Percentiles rank a stretch among this genome's conserved stretches.
These are phyloP conservation scores for Grosmannia clavigera DNA, from an alignment of 2,329 filamentous ascomycete genomes.

Conservation along the genomic window DNA sequence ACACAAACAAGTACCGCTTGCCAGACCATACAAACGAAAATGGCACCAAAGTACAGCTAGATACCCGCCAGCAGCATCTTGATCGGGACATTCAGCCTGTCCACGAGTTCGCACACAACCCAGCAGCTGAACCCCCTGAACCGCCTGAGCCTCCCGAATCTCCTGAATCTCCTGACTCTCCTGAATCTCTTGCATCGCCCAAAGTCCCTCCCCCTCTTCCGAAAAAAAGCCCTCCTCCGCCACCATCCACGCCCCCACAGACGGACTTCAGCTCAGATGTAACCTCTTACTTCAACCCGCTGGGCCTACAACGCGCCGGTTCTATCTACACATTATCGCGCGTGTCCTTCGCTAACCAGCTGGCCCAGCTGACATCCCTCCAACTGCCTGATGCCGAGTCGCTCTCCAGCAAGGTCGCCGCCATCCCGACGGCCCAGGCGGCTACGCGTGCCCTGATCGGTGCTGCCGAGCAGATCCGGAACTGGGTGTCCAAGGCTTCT, in stretches of 20 bases:
- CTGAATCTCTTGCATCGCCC: constrained; percentile 15
- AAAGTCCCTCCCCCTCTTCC: constrained; percentile 28
- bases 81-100: constrained; percentile 26
- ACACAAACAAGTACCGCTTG: constrained; percentile 62
- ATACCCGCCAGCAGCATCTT: constrained; percentile 45
- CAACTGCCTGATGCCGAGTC: constrained; percentile 77
- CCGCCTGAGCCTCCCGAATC: not conserved
- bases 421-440: constrained; percentile 73
- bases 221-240: constrained; percentile 39
- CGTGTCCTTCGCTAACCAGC: constrained; percentile 83
- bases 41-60: constrained; percentile 49
- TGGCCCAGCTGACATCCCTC: constrained; percentile 83
- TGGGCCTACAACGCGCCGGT: constrained; percentile 55
- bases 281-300: constrained; percentile 53
- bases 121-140: too few relatives aligned
- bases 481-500: constrained; percentile 86
- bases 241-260: constrained; percentile 15
- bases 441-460: constrained; percentile 74
- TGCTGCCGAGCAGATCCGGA: constrained; percentile 81
- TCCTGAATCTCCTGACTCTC: not conserved
- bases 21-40: constrained; percentile 59
- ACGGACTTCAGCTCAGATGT: constrained; percentile 36
- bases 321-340: constrained; percentile 92
- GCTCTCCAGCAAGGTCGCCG: constrained; percentile 69
- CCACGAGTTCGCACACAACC: not conserved